Evolutionary conservation across 2,329 filamentous ascomycete genomes (phyloP), one percentile per base, ranked within the genome.

Genomic region (Pseudogymnoascus sp.): DNA sequence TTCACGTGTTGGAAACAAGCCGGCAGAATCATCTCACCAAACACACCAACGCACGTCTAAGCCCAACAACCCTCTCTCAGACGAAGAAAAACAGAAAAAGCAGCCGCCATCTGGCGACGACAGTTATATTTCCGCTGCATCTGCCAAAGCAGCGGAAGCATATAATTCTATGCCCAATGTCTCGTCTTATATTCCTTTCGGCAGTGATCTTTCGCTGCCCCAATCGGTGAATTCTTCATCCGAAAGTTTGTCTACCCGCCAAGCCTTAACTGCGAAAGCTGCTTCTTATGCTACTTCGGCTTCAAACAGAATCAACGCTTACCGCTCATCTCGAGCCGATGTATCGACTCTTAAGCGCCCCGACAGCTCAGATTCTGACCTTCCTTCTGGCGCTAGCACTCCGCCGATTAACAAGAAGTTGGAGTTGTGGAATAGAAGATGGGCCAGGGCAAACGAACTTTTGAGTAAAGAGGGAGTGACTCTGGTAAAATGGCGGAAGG

Each of bases 401-500:
- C 68, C 65, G 25, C 69, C 71, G 43, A 68, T 69, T 60, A 90
- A 85, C 74, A 91, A 89, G 77, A 88, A 90, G 68, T 79, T 92
- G 63, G 87, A 88, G 65, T 72, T 92, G 60, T 95, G 90, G 90
- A 80, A 81, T 66, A 82, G 86, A 64, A 78, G 90, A 43, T 84
- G 90, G 77, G 82, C 81, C 45, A 78, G 84, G 51, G 90, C 90
- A 3, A 85, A 89, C 67, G 78, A 85, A 31, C 75, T 78, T 41
- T 79, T 93, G 8, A 83, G 84, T n/a, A 77, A 79, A 4, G 78
- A 86, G 41, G 88, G 88, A 3, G 88, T 95, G 0, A 77, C 82
- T 68, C 73, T 95, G 37, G 85, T 89, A 67, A 90, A 83, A 19
- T 95, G 90, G 90, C 81, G 88, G 45, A 83, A 82, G 10, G 90